These are phyloP conservation scores for Onygenales sp. DNA, from an alignment of 2,329 filamentous ascomycete genomes.

Conservation along the genomic window DNA sequence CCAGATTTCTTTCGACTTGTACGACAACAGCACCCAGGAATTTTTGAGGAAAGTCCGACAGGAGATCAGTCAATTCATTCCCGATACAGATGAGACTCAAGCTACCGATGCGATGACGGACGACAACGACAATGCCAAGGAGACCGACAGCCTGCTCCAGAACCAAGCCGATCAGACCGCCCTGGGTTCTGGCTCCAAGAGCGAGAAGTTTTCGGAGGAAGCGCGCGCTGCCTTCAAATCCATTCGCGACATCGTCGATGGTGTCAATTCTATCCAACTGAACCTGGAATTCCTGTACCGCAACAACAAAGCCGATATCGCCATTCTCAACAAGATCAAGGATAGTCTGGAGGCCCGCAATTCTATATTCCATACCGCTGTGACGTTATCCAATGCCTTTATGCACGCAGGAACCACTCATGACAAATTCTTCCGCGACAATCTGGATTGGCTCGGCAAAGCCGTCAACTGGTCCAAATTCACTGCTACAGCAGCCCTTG, in stretches of 20 bases:
- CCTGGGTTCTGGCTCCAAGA: constrained; percentile 30
- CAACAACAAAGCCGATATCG: constrained; percentile 86
- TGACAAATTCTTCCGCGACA: constrained; percentile 97
- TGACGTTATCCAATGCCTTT: constrained; percentile 96
- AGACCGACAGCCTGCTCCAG: constrained; percentile 36
- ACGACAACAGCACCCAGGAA: constrained; percentile 97
- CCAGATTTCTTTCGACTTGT: constrained; percentile 95
- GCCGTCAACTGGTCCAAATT: constrained; percentile 99
- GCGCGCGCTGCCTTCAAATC: constrained; percentile 46
- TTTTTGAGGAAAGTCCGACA: constrained; percentile 85
- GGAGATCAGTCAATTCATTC: constrained; percentile 54
- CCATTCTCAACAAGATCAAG: constrained; percentile 89
- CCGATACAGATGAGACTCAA: constrained; percentile 33
- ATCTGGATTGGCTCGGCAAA: constrained; percentile 95
- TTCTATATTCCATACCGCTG: constrained; percentile 95
- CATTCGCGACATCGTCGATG: constrained; percentile 60
- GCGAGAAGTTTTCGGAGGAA: constrained; percentile 34
- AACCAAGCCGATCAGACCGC: constrained; percentile 27
- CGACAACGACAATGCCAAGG: constrained; percentile 46
- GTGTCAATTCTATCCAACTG: constrained; percentile 85
- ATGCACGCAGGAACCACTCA: constrained; percentile 99
- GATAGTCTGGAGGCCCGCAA: constrained; percentile 93
- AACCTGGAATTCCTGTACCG: constrained; percentile 95
- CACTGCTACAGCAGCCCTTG: constrained; percentile 88
- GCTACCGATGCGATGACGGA: constrained; percentile 41